Base-by-base conservation (phyloP, 2,329 filamentous ascomycete species). In the Epichloe hybrida region DNA sequence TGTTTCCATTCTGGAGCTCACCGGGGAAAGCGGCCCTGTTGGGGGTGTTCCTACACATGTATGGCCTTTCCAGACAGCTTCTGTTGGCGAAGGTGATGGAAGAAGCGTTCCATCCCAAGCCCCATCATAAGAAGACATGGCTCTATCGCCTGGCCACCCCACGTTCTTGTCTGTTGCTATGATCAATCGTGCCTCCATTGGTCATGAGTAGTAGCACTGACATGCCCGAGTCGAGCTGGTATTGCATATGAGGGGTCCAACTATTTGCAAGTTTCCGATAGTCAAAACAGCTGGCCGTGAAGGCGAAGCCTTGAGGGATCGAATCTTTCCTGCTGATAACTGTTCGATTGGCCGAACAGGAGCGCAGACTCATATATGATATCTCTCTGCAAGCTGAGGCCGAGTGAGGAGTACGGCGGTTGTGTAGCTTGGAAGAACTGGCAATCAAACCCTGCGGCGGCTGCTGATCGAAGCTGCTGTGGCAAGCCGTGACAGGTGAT, bases 21-120 rank as follows among this genome's bases (percentile, higher is more conserved):
- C 67, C 40, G 76, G 76, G 37, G 76, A 79, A 51, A 78, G 62
- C 56, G 76, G 76, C 42, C 73, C 72, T 12, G 68, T 67, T 37
- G 69, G 69, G 46, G 67, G 59, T 50, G 68, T 65, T 42, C 54
- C 53, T 36, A 55, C 53, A 47, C 55, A 56, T 17, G 56, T 53
- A 23, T 55, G 48, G 12, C 56, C 53, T 47, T 59, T 58, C 65
- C 65, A 66, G 12, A 58, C 43, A 31, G 60, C 50, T 20, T 64
- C 64, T 46, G 59, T 62, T 21, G 63, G 59, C 17, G 66, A 67
- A 17, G 66, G 61, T 5, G 66, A 64, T 38, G 57, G 63, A 51
- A 62, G 55, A 35, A 59, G 56, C 52, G 58, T 55, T 50, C 52
- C 53, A 20, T 58, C 60, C 54, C 56, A 61, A 51, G 56, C 57